Percentiles rank a stretch among this genome's conserved stretches.
Evolutionary conservation across 805 yeast genomes (phyloP).

Genomic region (Lipomyces starkeyi): DNA sequence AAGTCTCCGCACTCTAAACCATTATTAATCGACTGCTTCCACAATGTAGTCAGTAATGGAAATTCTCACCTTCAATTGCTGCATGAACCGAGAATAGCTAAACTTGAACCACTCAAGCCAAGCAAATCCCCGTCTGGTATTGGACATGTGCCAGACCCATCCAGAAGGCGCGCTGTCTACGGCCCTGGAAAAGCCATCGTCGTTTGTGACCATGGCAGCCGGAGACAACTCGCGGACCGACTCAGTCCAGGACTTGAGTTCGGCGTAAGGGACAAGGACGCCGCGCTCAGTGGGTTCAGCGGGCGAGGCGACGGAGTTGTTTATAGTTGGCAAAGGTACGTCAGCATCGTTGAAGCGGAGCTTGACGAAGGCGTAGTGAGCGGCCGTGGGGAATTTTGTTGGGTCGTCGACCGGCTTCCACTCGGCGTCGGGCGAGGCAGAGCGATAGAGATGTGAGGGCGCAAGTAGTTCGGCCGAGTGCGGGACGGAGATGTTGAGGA

Average conservation of each 20-base stretch:
- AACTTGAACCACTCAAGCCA: conserved; percentile 48
- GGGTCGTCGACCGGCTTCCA: conserved; percentile 60
- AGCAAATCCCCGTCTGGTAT: conserved; percentile 48
- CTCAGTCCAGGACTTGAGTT: conserved; percentile 44
- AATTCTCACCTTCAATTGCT: conserved; percentile 36
- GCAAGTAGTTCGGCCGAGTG: conserved; percentile 27
- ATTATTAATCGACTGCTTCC: background rate
- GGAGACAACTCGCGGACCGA: conserved; percentile 37
- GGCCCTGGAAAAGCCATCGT: conserved; percentile 6
- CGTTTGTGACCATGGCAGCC: background rate
- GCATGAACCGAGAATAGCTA: conserved; percentile 45
- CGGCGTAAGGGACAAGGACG: conserved; percentile 49
- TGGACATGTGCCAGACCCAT: conserved; percentile 53
- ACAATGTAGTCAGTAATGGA: conserved; percentile 1
- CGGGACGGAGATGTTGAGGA: conserved; percentile 51
- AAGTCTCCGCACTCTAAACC: conserved; percentile 71
- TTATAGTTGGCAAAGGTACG: conserved; percentile 28
- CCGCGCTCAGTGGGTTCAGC: conserved; percentile 40
- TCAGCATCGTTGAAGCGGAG: conserved; percentile 60
- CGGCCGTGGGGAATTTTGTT: conserved; percentile 51
- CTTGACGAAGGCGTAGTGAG: conserved; percentile 59
- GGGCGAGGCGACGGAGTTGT: conserved; percentile 16
- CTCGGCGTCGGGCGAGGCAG: conserved; percentile 48
- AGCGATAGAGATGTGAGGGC: conserved; percentile 45
- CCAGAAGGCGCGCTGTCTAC: conserved; percentile 47